Percentiles rank a stretch among this genome's conserved stretches.
Evolutionary conservation across 768 basidiomycete species (phyloP).

Genomic region (Pholiota conissans): DNA sequence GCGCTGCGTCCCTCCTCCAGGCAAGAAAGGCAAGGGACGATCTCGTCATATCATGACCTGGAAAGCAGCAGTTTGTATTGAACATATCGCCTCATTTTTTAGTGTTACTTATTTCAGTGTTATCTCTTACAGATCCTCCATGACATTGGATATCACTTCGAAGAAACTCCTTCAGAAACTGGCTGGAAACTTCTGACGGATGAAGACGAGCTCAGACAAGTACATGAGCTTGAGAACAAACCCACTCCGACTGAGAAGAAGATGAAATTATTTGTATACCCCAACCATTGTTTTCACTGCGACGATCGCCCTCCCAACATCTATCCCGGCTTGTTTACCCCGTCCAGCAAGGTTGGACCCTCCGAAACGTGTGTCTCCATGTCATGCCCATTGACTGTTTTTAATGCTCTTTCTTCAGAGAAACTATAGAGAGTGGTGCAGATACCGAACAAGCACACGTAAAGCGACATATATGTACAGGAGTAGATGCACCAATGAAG

Average conservation of each 20-base stretch:
- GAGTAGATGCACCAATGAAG: constrained; percentile 15
- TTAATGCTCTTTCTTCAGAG: too few relatives aligned
- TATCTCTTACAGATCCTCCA: constrained; percentile 24
- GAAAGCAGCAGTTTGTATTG: constrained; percentile 31
- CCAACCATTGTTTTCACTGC: not conserved
- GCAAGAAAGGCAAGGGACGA: constrained; percentile 9
- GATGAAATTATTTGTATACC: not conserved
- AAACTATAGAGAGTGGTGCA: too few relatives aligned
- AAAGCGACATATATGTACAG: not conserved
- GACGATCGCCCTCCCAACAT: too few relatives aligned
- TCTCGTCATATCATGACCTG: constrained; percentile 30
- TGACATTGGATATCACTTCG: constrained; percentile 25
- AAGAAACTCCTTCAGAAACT: constrained; percentile 8
- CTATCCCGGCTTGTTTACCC: too few relatives aligned
- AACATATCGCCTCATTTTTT: too few relatives aligned
- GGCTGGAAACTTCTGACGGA: constrained; percentile 17
- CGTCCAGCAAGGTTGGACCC: too few relatives aligned
- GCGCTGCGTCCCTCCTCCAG: constrained; percentile 17
- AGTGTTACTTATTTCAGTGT: too few relatives aligned
- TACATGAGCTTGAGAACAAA: constrained; percentile 10
- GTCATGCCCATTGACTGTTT: too few relatives aligned
- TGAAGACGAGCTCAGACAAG: constrained; percentile 7
- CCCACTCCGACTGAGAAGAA: not conserved
- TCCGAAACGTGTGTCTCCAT: too few relatives aligned
- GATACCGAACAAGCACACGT: not conserved